phyloP scores from a whole-genome alignment of 106 monocot species.

The Dioscorea zingiberensis region DNA sequence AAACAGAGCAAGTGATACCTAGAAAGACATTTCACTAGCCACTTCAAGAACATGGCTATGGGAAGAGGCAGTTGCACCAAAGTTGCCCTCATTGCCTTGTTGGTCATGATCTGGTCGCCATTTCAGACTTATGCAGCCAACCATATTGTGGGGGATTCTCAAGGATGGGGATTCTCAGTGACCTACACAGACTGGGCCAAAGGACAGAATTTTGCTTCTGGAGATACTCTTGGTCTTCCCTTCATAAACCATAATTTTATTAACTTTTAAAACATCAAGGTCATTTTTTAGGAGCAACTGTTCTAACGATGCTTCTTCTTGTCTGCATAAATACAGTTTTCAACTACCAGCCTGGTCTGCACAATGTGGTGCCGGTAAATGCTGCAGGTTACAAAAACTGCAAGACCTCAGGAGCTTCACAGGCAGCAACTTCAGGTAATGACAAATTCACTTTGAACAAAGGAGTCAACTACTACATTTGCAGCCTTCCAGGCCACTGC shows the following conservation, averaged over 20 bases:
- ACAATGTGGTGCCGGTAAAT: slow-evolving; percentile 44
- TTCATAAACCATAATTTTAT: not conserved
- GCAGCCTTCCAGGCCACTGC: slow-evolving; percentile 53
- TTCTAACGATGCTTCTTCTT: not conserved
- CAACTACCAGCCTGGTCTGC: slow-evolving; percentile 39
- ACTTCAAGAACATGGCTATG: slow-evolving; percentile 1
- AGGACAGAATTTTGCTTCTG: slow-evolving; percentile 25
- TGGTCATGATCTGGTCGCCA: slow-evolving; percentile 15
- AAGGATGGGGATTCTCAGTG: slow-evolving; percentile 47
- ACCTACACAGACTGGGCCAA: slow-evolving; percentile 30
- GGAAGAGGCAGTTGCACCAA: slow-evolving; percentile 17
- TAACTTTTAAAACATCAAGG: not conserved
- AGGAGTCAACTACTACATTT: slow-evolving; percentile 55
- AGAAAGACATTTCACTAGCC: no score
- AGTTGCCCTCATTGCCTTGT: slow-evolving; percentile 2
- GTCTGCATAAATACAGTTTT: slow-evolving; percentile 21
- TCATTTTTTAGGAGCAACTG: not conserved
- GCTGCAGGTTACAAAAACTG: slow-evolving; percentile 32
- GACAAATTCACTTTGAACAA: slow-evolving; percentile 30
- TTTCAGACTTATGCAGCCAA: slow-evolving; percentile 6
- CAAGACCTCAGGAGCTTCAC: slow-evolving; percentile 6
- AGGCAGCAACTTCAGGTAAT: slow-evolving; percentile 17
- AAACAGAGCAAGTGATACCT: not conserved
- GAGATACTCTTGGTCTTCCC: slow-evolving; percentile 37
- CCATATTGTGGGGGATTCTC: slow-evolving; percentile 41